A percentile compares a stretch with the other conserved stretches of the same genome.
Evolutionary conservation across 768 basidiomycete species (phyloP).

Genomic region (Leccinum obscurum): DNA sequence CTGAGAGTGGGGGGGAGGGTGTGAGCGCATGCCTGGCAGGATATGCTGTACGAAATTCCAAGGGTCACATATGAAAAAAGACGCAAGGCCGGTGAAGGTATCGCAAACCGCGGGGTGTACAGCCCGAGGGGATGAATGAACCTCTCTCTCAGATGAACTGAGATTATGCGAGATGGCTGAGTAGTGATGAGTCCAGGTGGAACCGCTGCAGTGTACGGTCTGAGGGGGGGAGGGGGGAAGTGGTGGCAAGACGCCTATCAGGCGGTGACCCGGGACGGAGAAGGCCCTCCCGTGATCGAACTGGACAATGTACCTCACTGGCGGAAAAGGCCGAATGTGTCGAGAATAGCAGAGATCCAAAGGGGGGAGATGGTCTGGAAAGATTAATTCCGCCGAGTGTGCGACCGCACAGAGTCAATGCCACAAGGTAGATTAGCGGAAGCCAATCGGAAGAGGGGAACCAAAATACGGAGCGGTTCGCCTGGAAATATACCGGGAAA

Average conservation of each 20-base stretch:
- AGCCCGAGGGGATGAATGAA: neutral
- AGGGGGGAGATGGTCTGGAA: conserved; percentile 46
- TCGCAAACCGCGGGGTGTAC: conserved; percentile 14
- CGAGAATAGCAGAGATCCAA: conserved; percentile 42
- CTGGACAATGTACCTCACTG: conserved; percentile 34
- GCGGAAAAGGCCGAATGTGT: conserved; percentile 31
- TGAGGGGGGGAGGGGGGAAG: conserved; percentile 2
- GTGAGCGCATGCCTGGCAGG: conserved; percentile 20
- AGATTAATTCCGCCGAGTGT: conserved; percentile 35
- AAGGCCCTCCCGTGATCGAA: conserved; percentile 22
- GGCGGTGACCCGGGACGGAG: conserved; percentile 18
- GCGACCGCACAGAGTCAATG: conserved; percentile 28
- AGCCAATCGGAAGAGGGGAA: conserved; percentile 50
- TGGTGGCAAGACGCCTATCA: conserved; percentile 19
- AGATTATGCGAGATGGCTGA: conserved; percentile 1
- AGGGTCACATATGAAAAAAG: conserved; percentile 24
- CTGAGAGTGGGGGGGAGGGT: conserved; percentile 7
- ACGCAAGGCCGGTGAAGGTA: conserved; percentile 6
- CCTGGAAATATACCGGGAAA: conserved; percentile 40
- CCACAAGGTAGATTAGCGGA: conserved; percentile 40
- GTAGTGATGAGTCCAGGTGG: conserved; percentile 6
- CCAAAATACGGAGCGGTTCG: conserved; percentile 47
- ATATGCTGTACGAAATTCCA: conserved; percentile 20
- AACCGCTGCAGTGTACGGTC: conserved; percentile 9
- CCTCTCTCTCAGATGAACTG: neutral